phyloP scores from a whole-genome alignment of 2,329 filamentous ascomycete species.

The Diplodia scrobiculata region DNA sequence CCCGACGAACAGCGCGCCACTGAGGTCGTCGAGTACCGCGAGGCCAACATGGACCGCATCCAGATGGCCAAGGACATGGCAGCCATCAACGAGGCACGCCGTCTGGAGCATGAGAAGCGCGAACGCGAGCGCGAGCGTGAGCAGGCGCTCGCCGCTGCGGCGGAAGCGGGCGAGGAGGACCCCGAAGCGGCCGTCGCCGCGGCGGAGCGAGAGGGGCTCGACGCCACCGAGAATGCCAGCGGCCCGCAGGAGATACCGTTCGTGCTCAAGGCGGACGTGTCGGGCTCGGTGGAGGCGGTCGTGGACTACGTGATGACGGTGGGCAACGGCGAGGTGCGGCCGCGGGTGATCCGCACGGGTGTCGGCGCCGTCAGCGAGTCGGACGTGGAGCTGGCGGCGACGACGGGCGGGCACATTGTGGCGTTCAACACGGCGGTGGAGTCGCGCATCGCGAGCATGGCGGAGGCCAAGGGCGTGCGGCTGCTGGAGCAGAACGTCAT shows the following conservation, averaged over 20 bases:
- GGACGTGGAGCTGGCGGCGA: conserved; percentile 83
- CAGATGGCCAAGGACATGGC: conserved; percentile 69
- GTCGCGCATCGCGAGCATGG: conserved; percentile 67
- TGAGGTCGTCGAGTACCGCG: conserved; percentile 73
- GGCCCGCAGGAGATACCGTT: conserved; percentile 66
- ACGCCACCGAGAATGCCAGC: conserved; percentile 47
- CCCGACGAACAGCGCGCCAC: conserved; percentile 76
- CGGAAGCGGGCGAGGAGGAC: conserved; percentile 33
- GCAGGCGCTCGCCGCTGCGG: conserved; percentile 35
- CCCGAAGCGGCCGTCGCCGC: conserved; percentile 42
- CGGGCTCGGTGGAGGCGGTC: conserved; percentile 90
- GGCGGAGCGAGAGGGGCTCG: conserved; percentile 43
- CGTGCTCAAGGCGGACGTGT: conserved; percentile 88
- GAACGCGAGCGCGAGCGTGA: conserved; percentile 63
- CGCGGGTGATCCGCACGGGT: conserved; percentile 73
- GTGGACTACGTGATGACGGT: conserved; percentile 73
- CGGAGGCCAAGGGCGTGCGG: conserved; percentile 69
- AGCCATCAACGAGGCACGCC: conserved; percentile 71
- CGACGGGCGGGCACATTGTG: conserved; percentile 73
- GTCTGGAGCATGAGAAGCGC: conserved; percentile 60
- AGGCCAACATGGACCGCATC: conserved; percentile 69
- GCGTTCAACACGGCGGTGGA: conserved; percentile 80
- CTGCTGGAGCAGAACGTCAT: conserved; percentile 87
- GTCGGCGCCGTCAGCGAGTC: conserved; percentile 81
- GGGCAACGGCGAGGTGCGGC: conserved; percentile 79